phyloP scores from a whole-genome alignment of 2,329 filamentous ascomycete species.

The Penicillium nordicum region DNA sequence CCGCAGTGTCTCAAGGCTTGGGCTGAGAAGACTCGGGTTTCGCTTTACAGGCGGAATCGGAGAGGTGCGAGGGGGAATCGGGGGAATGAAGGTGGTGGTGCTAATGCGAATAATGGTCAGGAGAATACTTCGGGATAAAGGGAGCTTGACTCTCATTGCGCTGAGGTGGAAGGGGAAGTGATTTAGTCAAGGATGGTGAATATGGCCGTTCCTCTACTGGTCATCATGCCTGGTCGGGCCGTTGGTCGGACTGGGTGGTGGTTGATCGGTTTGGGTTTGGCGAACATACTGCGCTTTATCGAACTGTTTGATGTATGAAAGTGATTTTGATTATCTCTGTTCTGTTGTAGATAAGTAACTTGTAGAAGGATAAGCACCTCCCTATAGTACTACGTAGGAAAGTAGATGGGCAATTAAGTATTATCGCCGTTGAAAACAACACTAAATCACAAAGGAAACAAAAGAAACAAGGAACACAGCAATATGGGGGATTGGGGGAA shows the following conservation, averaged over 20 bases:
- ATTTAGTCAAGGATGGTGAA: neutral
- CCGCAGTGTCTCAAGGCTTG: neutral
- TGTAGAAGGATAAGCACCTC: neutral
- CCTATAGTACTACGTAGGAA: neutral
- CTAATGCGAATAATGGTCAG: too few relatives aligned
- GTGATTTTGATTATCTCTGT: neutral
- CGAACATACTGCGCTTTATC: neutral
- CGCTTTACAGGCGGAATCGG: neutral
- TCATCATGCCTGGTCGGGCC: neutral
- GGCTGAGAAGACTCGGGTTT: neutral
- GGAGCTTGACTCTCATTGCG: neutral
- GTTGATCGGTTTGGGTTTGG: too few relatives aligned
- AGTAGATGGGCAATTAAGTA: neutral
- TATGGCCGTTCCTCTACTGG: too few relatives aligned
- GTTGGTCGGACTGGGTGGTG: neutral
- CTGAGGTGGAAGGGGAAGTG: neutral
- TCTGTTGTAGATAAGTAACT: neutral
- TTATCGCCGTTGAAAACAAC: neutral
- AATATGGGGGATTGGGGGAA: constrained; percentile 1
- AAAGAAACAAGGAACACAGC: neutral
- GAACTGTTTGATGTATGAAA: neutral
- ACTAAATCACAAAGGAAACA: neutral
- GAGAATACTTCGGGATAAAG: neutral
- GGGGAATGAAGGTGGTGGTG: too few relatives aligned
- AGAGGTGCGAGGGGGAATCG: neutral